A percentile compares a stretch with the other conserved stretches of the same genome.
phyloP scores from a whole-genome alignment of 2,329 filamentous ascomycete genomes.

The Orbilia blumenaviensis region DNA sequence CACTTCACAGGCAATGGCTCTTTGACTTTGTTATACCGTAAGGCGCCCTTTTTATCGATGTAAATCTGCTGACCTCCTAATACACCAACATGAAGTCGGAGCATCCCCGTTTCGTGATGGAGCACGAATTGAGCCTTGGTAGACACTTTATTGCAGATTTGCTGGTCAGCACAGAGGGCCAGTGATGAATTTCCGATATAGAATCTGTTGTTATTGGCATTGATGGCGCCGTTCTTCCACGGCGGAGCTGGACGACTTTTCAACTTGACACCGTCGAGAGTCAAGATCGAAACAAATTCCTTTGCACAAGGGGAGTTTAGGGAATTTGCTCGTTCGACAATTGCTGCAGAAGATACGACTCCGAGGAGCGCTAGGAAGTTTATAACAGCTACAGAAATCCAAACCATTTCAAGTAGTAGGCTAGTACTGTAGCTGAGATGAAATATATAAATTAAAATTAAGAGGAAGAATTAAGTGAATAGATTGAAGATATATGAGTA shows the following conservation, averaged over 20 bases:
- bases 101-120: background rate
- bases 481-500: too few relatives aligned
- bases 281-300: slow-evolving; percentile 2
- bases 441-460: background rate
- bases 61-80: slow-evolving; percentile 23
- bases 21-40: slow-evolving; percentile 3
- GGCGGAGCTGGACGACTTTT: background rate
- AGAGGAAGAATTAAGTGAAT: too few relatives aligned
- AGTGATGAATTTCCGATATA: slow-evolving; percentile 16
- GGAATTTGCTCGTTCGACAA: background rate
- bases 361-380: slow-evolving; percentile 20
- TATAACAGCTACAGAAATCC: slow-evolving; percentile 2
- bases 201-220: slow-evolving; percentile 23
- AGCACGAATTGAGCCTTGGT: slow-evolving; percentile 9
- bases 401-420: too few relatives aligned
- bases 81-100: slow-evolving; percentile 16
- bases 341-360: background rate
- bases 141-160: background rate
- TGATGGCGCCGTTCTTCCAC: slow-evolving; percentile 32
- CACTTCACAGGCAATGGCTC: slow-evolving; percentile 18
- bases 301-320: background rate
- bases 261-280: background rate
- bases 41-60: slow-evolving; percentile 14
- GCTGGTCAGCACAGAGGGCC: background rate
- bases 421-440: too few relatives aligned